Evolutionary conservation across 2,329 filamentous ascomycete genomes (phyloP).

Genomic region (Fusarium brachygibbosum): DNA sequence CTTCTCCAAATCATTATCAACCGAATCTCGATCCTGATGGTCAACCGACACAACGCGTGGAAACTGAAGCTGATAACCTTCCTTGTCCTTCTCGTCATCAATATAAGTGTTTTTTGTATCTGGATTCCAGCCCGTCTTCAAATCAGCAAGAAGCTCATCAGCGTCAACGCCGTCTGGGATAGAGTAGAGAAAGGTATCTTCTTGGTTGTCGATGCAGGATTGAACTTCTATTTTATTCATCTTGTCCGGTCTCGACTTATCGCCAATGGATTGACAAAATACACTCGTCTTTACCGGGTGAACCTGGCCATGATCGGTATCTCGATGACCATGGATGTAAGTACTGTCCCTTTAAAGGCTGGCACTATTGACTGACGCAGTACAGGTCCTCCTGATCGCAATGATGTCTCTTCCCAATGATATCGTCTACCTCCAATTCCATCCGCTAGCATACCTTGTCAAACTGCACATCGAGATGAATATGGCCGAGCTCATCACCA

Average conservation of each 20-base stretch:
- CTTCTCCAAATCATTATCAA: conserved; percentile 70
- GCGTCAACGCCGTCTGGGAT: conserved; percentile 66
- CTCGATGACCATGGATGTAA: conserved; percentile 52
- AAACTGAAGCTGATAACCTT: conserved; percentile 61
- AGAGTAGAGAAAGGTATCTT: conserved; percentile 66
- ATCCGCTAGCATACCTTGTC: conserved; percentile 65
- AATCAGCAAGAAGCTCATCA: conserved; percentile 57
- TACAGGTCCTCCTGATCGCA: conserved; percentile 47
- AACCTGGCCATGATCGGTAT: conserved; percentile 52
- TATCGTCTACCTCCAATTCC: conserved; percentile 61
- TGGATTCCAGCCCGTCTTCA: conserved; percentile 67
- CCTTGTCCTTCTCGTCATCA: conserved; percentile 62
- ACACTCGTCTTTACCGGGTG: conserved; percentile 59
- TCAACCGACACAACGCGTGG: conserved; percentile 54
- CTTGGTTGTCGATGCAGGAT: conserved; percentile 61
- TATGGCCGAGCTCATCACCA: conserved; percentile 66
- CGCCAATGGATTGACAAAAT: conserved; percentile 63
- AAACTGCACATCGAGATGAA: conserved; percentile 68
- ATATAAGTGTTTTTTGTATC: conserved; percentile 66
- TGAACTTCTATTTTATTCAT: conserved; percentile 67
- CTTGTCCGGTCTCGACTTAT: conserved; percentile 62
- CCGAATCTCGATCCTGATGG: conserved; percentile 63
- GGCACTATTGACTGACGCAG: not conserved
- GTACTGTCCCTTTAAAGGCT: rapidly evolving
- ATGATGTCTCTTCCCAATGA: conserved; percentile 52